Conservation (phyloP, 2,329 filamentous ascomycete genomes). For the Penicillium fuscoglaucum region DNA sequence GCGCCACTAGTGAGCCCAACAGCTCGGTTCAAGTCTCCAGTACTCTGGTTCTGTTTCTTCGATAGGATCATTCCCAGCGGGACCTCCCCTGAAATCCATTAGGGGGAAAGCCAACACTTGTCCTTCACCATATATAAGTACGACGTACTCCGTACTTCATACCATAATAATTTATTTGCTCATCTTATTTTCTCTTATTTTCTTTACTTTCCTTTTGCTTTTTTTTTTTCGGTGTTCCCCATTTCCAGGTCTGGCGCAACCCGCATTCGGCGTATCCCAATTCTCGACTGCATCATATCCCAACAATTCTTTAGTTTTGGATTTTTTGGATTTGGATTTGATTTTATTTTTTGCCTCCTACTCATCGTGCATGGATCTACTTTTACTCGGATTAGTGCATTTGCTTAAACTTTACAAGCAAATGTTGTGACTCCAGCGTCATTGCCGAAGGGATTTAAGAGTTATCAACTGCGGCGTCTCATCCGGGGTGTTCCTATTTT, state of each 20-base stretch:
- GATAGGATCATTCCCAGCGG: neutral
- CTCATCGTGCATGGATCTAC: neutral
- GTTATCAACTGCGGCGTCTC: constrained; percentile 7
- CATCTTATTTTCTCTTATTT: constrained; percentile 7
- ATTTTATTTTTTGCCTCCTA: neutral
- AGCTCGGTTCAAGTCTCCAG: constrained; percentile 1
- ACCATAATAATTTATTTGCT: constrained; percentile 3
- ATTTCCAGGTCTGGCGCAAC: constrained; percentile 13
- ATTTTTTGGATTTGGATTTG: no score
- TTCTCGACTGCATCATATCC: constrained; percentile 20
- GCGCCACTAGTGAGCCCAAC: neutral
- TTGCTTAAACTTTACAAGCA: constrained; percentile 7
- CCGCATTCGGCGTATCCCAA: constrained; percentile 28
- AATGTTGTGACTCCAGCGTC: constrained; percentile 13
- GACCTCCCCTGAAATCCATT: constrained; percentile 11
- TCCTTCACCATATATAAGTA: constrained; percentile 8
- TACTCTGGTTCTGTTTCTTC: constrained; percentile 1
- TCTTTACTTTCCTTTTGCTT: constrained; percentile 6
- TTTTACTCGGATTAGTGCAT: neutral
- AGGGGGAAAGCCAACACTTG: neutral
- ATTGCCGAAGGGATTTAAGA: neutral
- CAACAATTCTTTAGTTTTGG: constrained; percentile 4
- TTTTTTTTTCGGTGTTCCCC: constrained; percentile 12
- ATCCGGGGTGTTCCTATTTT: neutral
- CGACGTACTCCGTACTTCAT: neutral